Base-by-base conservation (phyloP, 1,139 yeast genomes). In the Pichia sp. region DNA sequence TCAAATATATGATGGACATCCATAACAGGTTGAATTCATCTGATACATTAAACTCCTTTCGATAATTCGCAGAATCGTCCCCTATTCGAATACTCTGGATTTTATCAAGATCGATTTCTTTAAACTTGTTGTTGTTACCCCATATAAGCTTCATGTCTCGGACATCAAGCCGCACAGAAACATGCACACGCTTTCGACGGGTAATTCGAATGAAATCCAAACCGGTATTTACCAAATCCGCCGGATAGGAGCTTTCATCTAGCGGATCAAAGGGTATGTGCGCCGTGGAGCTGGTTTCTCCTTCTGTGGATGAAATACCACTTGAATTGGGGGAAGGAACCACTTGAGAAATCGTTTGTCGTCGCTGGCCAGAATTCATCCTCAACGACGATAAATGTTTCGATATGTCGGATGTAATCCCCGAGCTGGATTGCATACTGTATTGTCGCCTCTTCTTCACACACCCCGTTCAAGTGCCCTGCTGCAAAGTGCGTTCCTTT, bases 1-100 rank as follows among this genome's bases (percentile, higher is more conserved):
- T 32, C 3, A 37, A 32, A 58, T 86, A 90, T 11, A 86, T 77
- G 33, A 92, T 75, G 0, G 95, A 81, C 1, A 86, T 72, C 98
- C 98, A 92, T 26, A 77, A 67, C 11, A 70, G 67, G 41, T 79
- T 79, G 44, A 73, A 75, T 42, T 83, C 88, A 40, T 77, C 68
- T 1, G 90, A 75, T 1, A 88, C 74, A 40, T 82, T 81, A 51
- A 85, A 74, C 60, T 86, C 95, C 57, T 90, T 96, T 48, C 95
- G 68, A 58, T 87, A 90, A 51, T 85, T 84, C 29, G 75, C 71
- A 1, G 96, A 97, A 53, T 83, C 84, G 11, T 71, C 73, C 9
- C 81, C 87, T 9, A 73, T 68, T 44, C 88, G 66, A 1, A 87
- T 73, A 46, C 79, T 81, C 52, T 79, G 78, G 38, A 92, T 48